Base-by-base conservation (phyloP, 106 monocot species). In the Phalaenopsis aphrodite region DNA sequence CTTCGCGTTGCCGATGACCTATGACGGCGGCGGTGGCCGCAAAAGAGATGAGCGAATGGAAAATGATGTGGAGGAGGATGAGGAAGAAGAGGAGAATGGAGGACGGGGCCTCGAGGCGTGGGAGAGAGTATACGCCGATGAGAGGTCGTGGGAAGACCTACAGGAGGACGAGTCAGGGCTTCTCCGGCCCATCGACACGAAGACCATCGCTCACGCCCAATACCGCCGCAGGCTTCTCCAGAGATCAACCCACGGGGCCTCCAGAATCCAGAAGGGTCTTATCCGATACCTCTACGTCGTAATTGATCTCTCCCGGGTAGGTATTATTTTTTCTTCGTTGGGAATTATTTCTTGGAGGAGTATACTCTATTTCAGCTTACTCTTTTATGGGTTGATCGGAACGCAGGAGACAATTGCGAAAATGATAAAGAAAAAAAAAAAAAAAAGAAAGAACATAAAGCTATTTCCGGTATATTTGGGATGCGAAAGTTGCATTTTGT, bases 111-210 rank as follows among this genome's bases (percentile, higher is more conserved):
- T 85, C 42, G 89, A 92, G 42, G 98, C 98, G 2, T 99, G 98
- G 98, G 94, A 94, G 91, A 82, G 92, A 24, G 94, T 89, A 4
- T 99, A 94, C 85, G 98, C 98, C 4, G 98, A 94, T 78, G 98
- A 99, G 80, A 75, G 98, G n/a, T 99, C 98, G 16, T 99, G 98
- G 98, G 98, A 98, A 58, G 79, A 87, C 24, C 88, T 99, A 15
- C 91, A 94, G 66, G 98, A 99, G 85, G 98, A 99, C 86, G 98
- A 99, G 82, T 89, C 94, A 0, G 98, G 98, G 30, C 88, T 94
- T 58, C 85, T 99, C 58, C 81, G 90, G 4, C 85, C 98, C 45
- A 83, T 92, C 43, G 92, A 94, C 79, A 89, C 89, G 49, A 91
- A 86, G 76, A 85, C 86, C 21, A 61, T 94, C 64, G 88, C 88